Evolutionary conservation across 164 flowering plant genomes (phyloP).

Genomic region (Chimonanthus praecox): DNA sequence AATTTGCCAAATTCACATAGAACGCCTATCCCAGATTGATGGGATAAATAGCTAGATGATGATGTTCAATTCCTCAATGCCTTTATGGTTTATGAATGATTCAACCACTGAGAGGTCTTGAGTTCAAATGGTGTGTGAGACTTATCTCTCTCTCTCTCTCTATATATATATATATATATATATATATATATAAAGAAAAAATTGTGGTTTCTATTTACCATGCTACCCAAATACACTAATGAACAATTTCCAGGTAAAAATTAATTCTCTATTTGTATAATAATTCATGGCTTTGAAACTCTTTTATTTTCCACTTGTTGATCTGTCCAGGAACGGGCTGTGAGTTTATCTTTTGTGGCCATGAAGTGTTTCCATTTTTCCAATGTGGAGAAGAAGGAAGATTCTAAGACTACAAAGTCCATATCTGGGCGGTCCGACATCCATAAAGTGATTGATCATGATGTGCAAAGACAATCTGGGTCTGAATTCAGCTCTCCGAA

Average conservation of each 20-base stretch:
- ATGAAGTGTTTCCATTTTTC: constrained; percentile 64
- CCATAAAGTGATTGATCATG: constrained; percentile 34
- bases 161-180: too few relatives aligned
- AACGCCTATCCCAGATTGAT: too few relatives aligned
- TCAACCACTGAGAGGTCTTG: too few relatives aligned
- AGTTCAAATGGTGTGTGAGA: too few relatives aligned
- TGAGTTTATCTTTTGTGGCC: constrained; percentile 14
- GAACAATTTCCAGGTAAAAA: too few relatives aligned
- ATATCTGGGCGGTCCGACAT: constrained; percentile 27
- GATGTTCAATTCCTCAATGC: too few relatives aligned
- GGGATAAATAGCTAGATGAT: too few relatives aligned
- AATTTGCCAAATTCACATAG: too few relatives aligned
- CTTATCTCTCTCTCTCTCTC: too few relatives aligned
- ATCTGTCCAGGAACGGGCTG: constrained; percentile 16
- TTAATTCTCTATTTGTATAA: too few relatives aligned
- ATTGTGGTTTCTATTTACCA: background rate
- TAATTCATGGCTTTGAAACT: constrained; percentile 7
- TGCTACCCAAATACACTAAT: too few relatives aligned
- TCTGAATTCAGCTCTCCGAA: constrained; percentile 61
- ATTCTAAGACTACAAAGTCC: constrained; percentile 31
- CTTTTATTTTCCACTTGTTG: constrained; percentile 7
- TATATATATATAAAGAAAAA: background rate
- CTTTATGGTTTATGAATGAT: too few relatives aligned
- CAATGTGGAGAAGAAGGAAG: constrained; percentile 42
- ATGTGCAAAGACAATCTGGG: constrained; percentile 33